A percentile compares a stretch with the other conserved stretches of the same genome.
phyloP scores from a whole-genome alignment of 2,329 filamentous ascomycete genomes.

The Pyrenophora teres region DNA sequence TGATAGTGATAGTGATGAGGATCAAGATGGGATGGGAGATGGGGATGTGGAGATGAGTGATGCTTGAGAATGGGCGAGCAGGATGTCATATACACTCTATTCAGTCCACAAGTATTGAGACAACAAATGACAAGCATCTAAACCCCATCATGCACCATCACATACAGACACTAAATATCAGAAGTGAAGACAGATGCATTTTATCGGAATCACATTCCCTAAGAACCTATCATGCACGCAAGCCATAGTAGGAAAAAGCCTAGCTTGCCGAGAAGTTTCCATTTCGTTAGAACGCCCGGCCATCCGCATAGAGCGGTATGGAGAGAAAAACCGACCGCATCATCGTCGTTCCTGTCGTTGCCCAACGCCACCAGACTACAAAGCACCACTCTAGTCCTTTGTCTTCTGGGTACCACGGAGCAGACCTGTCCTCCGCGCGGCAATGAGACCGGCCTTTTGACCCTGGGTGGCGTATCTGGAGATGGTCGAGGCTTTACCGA shows the following conservation, averaged over 20 bases:
- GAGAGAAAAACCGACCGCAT: slow-evolving; percentile 46
- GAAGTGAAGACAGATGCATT: slow-evolving; percentile 42
- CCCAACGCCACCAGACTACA: slow-evolving; percentile 31
- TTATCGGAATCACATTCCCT: slow-evolving; percentile 47
- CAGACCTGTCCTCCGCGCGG: slow-evolving; percentile 98
- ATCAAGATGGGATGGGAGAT: slow-evolving; percentile 2
- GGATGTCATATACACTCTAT: no score
- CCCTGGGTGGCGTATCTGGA: slow-evolving; percentile 95
- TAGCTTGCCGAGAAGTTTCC: slow-evolving; percentile 36
- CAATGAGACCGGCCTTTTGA: slow-evolving; percentile 99
- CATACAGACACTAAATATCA: slow-evolving; percentile 21
- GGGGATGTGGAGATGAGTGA: slow-evolving; percentile 27
- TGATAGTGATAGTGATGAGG: slow-evolving; percentile 13
- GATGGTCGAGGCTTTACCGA: slow-evolving; percentile 99
- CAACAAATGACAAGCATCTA: neutral
- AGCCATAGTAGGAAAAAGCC: slow-evolving; percentile 35
- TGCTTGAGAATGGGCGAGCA: neutral
- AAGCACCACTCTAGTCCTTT: slow-evolving; percentile 69
- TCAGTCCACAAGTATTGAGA: no score
- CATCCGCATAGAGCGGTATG: slow-evolving; percentile 45
- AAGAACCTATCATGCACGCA: slow-evolving; percentile 44
- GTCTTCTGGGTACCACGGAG: slow-evolving; percentile 99
- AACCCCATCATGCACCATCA: slow-evolving; percentile 6
- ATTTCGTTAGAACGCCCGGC: slow-evolving; percentile 47
- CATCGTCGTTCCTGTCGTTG: slow-evolving; percentile 35